Percentiles rank a stretch among this genome's conserved stretches.
phyloP scores from a whole-genome alignment of 2,329 filamentous ascomycete genomes.

The Trichoderma atrobrunneum region DNA sequence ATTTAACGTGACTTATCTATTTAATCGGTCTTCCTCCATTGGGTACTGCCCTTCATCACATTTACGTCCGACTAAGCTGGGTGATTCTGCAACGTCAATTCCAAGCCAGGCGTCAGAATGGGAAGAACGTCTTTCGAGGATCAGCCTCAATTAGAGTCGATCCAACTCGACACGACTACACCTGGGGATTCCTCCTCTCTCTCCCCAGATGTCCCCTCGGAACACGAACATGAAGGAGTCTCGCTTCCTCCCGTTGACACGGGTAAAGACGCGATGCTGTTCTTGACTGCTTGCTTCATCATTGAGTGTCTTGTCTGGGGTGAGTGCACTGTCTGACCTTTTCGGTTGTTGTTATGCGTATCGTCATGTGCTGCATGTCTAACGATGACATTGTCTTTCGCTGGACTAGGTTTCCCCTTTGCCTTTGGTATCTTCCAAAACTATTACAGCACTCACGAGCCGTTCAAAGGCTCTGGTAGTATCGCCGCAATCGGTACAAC shows the following conservation, averaged over 20 bases:
- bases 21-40: not conserved
- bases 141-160: not conserved
- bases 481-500: constrained; percentile 61
- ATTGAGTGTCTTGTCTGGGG: constrained; percentile 37
- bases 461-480: constrained; percentile 49
- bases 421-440: constrained; percentile 66
- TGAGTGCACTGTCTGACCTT: constrained; percentile 13
- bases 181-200: not conserved
- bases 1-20: not conserved
- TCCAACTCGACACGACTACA: constrained; percentile 3
- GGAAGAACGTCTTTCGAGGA: not conserved
- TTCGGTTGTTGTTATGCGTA: not conserved
- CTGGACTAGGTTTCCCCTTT: constrained; percentile 55
- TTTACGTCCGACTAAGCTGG: no score
- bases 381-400: not conserved
- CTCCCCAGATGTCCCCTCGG: not conserved
- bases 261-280: constrained; percentile 36
- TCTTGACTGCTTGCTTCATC: constrained; percentile 32
- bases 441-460: constrained; percentile 56
- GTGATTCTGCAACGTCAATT: not conserved
- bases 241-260: constrained; percentile 33
- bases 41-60: not conserved
- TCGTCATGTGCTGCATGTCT: not conserved
- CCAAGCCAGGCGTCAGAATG: not conserved
- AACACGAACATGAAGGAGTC: constrained; percentile 22